Base-by-base conservation (phyloP, 2,329 filamentous ascomycete species). In the Epichloe scottii region DNA sequence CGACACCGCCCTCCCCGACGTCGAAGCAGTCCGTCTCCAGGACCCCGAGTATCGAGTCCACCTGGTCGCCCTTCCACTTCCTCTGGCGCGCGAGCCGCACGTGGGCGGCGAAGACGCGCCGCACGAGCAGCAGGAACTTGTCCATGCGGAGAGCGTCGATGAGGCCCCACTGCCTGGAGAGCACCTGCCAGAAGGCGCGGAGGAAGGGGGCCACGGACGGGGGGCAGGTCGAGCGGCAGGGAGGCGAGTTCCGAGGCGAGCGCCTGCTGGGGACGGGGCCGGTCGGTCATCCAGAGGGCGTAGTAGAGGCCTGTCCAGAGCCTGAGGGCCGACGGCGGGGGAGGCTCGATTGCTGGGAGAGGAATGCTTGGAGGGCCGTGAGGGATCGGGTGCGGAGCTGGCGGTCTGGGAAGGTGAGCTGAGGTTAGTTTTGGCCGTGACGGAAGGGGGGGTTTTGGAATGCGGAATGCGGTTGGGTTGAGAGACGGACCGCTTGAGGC, bases 301-400 rank as follows among this genome's bases (percentile, higher is more conserved):
- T 89, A 96, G 74, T 93, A 96, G 19, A 97, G 79, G 5, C 89
- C 91, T 65, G 94, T 95, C 89, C 89, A 95, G 57, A 97, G 78
- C 72, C 95, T 95, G 54, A 91, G 74, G 47, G 88, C 74, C 57
- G 95, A 89, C 57, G 85, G 67, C 40, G 72, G 17, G 79, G 71
- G 54, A 96, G 79, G 50, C 68, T 61, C 38, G 71, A 66, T 40
- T 78, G 76, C 54, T 79, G 75, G 55, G 79, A 76, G 64, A 97
- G 84, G 73, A 87, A 96, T 47, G 81, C 77, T 57, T 82, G 81
- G 30, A 97, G 82, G 46, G 85, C 87, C 49, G 78, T 71, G 65
- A 96, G 78, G 50, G 89, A 87, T 56, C 85, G 77, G 64, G 85
- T 86, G 63, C 89, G 86, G 52, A 80, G 81, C 68, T 82, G 83